A percentile compares a stretch with the other conserved stretches of the same genome.
phyloP scores from a whole-genome alignment of 805 yeast genomes.

The Candida saitoana region DNA sequence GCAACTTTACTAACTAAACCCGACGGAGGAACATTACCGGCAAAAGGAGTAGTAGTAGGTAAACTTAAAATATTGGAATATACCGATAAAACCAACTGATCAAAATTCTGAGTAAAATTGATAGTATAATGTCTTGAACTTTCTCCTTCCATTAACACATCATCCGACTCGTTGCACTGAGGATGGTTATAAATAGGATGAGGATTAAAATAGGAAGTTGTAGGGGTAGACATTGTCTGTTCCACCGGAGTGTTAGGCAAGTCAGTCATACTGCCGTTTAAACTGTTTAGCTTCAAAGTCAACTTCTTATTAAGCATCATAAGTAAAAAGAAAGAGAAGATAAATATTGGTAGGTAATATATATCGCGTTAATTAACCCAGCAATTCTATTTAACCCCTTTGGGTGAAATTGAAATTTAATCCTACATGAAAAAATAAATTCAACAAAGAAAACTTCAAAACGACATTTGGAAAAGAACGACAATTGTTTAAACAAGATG shows the following conservation, averaged over 20 bases:
- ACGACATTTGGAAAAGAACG: too few relatives aligned
- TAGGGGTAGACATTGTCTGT: constrained; percentile 39
- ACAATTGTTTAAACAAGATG: too few relatives aligned
- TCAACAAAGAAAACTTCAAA: too few relatives aligned
- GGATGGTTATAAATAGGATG: constrained; percentile 26
- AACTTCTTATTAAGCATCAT: constrained; percentile 27
- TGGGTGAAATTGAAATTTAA: not conserved
- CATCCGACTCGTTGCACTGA: constrained; percentile 38
- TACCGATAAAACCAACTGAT: constrained; percentile 30
- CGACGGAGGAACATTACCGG: constrained; percentile 41
- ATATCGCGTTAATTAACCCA: not conserved
- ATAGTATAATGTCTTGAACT: constrained; percentile 29
- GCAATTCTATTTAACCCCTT: not conserved
- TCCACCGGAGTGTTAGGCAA: constrained; percentile 44
- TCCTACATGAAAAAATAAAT: not conserved
- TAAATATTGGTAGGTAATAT: not conserved
- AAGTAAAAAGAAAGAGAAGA: not conserved
- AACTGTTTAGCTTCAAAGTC: constrained; percentile 31
- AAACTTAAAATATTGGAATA: constrained; percentile 33
- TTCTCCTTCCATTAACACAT: constrained; percentile 38
- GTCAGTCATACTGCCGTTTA: constrained; percentile 23
- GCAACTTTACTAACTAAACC: constrained; percentile 44
- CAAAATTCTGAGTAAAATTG: constrained; percentile 33
- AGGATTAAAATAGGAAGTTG: constrained; percentile 5
- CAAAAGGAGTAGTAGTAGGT: constrained; percentile 45